Evolutionary conservation across 805 yeast species (phyloP), one percentile per base, ranked within the genome.

Genomic region (Blastobotrys mokoenaii): DNA sequence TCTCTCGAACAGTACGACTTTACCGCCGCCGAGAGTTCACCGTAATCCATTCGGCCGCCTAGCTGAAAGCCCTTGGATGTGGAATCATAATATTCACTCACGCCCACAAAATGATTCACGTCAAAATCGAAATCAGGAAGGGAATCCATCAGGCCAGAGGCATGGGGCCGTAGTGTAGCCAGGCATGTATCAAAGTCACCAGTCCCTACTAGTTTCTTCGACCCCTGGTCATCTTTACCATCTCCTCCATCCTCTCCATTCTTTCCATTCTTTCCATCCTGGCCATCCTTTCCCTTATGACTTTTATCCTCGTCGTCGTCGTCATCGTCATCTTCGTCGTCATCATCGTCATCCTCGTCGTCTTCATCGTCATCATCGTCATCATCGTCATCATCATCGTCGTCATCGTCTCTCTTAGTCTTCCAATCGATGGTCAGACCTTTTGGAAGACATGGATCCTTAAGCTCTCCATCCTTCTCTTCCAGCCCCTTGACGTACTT

Each of bases 41-140:
- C 86, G 56, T 84, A 84, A 60, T 89, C 89, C 35, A 51, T 41
- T 44, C 80, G 84, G 9, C 97, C 97, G 2, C 95, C 93, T 67
- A 88, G 73, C 38, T 82, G 77, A 61, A 89, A 89, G 2, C 90
- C 79, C 58, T 90, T 96, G 27, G 27, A 22, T 2, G 96, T 87
- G 0, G 97, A 86, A 61, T 93, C 93, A 96, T 97, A 93, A 66
- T 87, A 93, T 63, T 93, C 99, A 4, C 96, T 85, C 17, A 90
- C 82, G 0, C 98, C 99, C 17, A 93, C 82, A 64, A 93, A 93
- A 56, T 79, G 84, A 55, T 88, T 95, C 41, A 74, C 72, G 14
- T 74, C 74, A 57, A 86, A 88, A 64, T 89, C 87, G 52, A 93
- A 78, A 29, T 71, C 75, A 3, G 98, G 98, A 0, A 30, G 22